Evolutionary conservation across 73 alveolate species (phyloP).

Genomic region (Breviolum minutum): DNA sequence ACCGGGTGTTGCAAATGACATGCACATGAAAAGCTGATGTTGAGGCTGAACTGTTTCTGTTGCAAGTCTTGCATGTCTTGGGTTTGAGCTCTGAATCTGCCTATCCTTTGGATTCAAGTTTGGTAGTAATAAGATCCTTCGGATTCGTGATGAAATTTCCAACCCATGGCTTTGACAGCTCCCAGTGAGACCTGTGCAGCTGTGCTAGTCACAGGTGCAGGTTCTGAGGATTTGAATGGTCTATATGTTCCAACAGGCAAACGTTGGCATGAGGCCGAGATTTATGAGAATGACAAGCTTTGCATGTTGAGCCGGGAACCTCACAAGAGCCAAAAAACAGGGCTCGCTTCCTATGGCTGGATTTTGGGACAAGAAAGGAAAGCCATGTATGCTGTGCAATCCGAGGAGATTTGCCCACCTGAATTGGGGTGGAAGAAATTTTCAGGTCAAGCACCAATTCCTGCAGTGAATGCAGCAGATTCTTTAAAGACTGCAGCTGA

Average conservation of each 20-base stretch:
- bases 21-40: background rate
- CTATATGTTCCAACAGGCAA: slow-evolving; percentile 51
- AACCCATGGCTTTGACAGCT: background rate
- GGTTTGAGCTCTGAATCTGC: background rate
- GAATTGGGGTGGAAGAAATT: slow-evolving; percentile 59
- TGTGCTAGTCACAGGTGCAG: slow-evolving; percentile 44
- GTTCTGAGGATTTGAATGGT: slow-evolving; percentile 77
- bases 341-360: slow-evolving; percentile 64
- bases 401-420: slow-evolving; percentile 42
- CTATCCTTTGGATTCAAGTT: background rate
- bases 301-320: slow-evolving; percentile 84
- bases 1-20: background rate
- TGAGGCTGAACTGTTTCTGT: background rate
- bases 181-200: background rate
- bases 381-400: slow-evolving; percentile 79
- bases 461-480: slow-evolving; percentile 1
- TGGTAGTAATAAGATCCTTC: background rate
- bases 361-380: slow-evolving; percentile 59
- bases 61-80: background rate
- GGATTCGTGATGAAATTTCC: background rate
- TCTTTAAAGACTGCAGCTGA: slow-evolving; percentile 41
- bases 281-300: slow-evolving; percentile 69
- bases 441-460: slow-evolving; percentile 68
- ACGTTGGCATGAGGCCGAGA: slow-evolving; percentile 63
- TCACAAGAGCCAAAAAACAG: slow-evolving; percentile 74